Evolutionary conservation across 495 filamentous ascomycete genomes (phyloP).

Genomic region (Podospora appendiculata): DNA sequence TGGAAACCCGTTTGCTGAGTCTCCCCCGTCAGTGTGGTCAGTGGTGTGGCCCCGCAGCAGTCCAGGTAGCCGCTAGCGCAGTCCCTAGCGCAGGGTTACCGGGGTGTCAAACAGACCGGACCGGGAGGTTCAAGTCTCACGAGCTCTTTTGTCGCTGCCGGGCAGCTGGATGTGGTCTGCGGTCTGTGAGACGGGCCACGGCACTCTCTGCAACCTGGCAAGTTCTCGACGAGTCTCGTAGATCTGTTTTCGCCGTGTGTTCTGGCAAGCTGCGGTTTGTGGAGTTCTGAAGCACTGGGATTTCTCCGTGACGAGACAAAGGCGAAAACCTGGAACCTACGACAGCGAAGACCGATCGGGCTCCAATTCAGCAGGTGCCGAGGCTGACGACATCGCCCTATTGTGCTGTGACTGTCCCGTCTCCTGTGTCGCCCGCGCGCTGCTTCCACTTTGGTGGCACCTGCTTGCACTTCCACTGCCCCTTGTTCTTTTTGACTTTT

Average conservation of each 20-base stretch:
- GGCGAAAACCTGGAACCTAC: not conserved
- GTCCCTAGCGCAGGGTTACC: no score
- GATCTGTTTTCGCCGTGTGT: no score
- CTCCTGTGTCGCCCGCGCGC: not conserved
- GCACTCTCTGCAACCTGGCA: no score
- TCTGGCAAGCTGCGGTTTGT: no score
- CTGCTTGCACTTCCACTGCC: no score
- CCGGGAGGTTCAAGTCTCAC: no score
- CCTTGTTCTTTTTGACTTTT: no score
- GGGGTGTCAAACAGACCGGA: no score
- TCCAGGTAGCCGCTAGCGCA: not conserved
- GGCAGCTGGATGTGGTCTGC: not conserved
- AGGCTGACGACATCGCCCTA: constrained; percentile 16
- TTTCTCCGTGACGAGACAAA: not conserved
- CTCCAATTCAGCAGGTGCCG: constrained; percentile 11
- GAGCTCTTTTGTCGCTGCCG: not conserved
- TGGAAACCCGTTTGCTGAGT: constrained; percentile 4
- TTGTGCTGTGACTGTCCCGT: constrained; percentile 1
- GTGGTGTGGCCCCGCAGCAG: not conserved
- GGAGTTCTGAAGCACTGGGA: no score
- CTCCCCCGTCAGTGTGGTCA: not conserved
- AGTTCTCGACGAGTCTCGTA: no score
- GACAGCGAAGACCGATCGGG: constrained; percentile 7
- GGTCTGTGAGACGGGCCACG: no score
- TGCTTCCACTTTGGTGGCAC: not conserved